Evolutionary conservation across 768 basidiomycete species (phyloP).

Genomic region (Tephrocybe rancida): DNA sequence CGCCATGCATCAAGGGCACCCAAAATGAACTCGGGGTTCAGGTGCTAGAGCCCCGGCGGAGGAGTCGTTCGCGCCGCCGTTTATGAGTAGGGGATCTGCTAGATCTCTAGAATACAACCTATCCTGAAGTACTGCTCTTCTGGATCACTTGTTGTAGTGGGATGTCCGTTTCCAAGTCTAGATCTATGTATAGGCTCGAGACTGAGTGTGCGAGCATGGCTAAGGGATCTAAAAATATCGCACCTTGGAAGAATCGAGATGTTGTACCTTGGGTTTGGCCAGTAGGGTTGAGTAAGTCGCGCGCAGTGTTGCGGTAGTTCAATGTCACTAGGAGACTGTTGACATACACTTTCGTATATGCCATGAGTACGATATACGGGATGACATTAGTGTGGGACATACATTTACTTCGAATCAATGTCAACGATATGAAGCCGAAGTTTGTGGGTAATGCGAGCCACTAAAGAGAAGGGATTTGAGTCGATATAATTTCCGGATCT

Average conservation of each 20-base stretch:
- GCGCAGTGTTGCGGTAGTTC: constrained; percentile 12
- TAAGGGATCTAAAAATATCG: too few species aligned
- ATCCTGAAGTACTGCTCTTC: too few species aligned
- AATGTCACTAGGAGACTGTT: constrained; percentile 13
- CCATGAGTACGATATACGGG: neutral
- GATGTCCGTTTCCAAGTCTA: too few species aligned
- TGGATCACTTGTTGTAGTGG: too few species aligned
- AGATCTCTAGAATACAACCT: too few species aligned
- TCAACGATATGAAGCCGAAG: constrained; percentile 14
- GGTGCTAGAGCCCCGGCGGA: too few species aligned
- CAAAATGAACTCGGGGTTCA: too few species aligned
- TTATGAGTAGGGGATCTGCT: too few species aligned
- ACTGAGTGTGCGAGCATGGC: too few species aligned
- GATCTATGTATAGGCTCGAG: too few species aligned
- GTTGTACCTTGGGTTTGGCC: constrained; percentile 1
- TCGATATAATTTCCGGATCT: neutral
- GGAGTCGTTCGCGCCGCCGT: too few species aligned
- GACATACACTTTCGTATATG: constrained; percentile 3
- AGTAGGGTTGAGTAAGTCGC: neutral
- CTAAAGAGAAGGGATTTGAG: neutral
- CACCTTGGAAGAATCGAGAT: constrained; percentile 15
- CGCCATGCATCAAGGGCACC: too few species aligned
- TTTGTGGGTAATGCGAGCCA: constrained; percentile 12
- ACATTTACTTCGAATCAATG: constrained; percentile 13
- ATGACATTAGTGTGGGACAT: neutral